These are phyloP conservation scores for Tarenaya hassleriana DNA, from an alignment of 345 rosid genomes.

Conservation along the genomic window DNA sequence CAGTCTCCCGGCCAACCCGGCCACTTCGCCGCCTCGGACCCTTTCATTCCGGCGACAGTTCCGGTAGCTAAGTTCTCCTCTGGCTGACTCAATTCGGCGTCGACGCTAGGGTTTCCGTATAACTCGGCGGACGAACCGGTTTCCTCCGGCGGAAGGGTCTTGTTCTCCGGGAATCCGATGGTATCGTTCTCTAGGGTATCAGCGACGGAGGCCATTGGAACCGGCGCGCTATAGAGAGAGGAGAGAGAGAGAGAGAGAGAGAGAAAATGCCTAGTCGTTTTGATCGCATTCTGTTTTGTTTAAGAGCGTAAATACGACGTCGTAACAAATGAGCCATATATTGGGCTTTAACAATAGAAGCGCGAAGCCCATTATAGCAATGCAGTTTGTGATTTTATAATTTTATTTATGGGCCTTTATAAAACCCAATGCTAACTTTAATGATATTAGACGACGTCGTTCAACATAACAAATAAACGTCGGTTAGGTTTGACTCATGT, in stretches of 20 bases:
- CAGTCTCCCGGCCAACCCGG: constrained; percentile 91
- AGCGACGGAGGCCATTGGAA: constrained; percentile 25
- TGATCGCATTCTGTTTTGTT: not conserved
- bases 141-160: not conserved
- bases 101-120: not conserved
- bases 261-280: constrained; percentile 14
- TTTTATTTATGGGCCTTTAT: too few species aligned
- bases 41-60: not conserved
- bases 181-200: constrained; percentile 23
- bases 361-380: too few species aligned
- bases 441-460: too few species aligned
- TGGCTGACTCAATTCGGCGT: constrained; percentile 22
- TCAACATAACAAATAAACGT: too few species aligned
- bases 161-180: constrained; percentile 8
- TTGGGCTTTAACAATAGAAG: too few species aligned
- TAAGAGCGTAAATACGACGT: too few species aligned
- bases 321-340: too few species aligned
- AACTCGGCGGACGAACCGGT: constrained; percentile 6
- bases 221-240: constrained; percentile 10
- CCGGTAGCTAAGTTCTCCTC: constrained; percentile 14
- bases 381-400: too few species aligned
- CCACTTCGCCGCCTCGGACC: constrained; percentile 46
- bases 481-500: too few species aligned
- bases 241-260: not conserved
- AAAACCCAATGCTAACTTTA: too few species aligned